Evolutionary conservation across 768 basidiomycete species (phyloP).

Genomic region (Megacollybia marginata): DNA sequence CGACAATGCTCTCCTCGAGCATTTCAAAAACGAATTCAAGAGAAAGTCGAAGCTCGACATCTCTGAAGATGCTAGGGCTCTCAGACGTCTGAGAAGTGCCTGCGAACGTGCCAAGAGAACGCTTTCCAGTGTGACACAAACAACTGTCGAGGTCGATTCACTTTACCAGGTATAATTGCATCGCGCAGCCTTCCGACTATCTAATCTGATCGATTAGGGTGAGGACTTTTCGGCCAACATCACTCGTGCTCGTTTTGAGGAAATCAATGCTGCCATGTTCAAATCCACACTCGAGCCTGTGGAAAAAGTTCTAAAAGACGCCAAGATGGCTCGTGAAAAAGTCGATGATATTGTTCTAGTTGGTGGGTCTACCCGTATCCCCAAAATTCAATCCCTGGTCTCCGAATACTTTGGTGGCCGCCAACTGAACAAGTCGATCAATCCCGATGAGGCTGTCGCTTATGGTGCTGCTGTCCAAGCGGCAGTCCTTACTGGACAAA

Average conservation of each 20-base stretch:
- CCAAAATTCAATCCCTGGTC: conserved; percentile 96
- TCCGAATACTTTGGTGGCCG: conserved; percentile 98
- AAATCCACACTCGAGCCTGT: conserved; percentile 98
- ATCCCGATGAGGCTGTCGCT: conserved; percentile 99
- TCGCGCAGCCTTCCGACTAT: not conserved
- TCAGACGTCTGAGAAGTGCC: conserved; percentile 91
- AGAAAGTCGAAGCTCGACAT: conserved; percentile 95
- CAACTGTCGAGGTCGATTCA: conserved; percentile 98
- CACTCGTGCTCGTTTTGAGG: conserved; percentile 99
- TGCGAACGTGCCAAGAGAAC: conserved; percentile 99
- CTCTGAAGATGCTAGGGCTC: conserved; percentile 93
- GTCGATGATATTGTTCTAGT: conserved; percentile 99
- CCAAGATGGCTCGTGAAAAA: conserved; percentile 95
- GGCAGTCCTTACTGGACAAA: conserved; percentile 96
- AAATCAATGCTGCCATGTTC: conserved; percentile 93
- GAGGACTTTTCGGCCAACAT: conserved; percentile 98
- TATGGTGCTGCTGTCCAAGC: conserved; percentile 99
- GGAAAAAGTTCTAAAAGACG: conserved; percentile 98
- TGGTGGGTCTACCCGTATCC: conserved; percentile 99
- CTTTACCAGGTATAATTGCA: conserved; percentile 70
- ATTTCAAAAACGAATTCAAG: conserved; percentile 99
- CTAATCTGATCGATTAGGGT: conserved; percentile 43
- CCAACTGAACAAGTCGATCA: conserved; percentile 99
- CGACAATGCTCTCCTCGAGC: conserved; percentile 94
- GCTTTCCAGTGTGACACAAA: conserved; percentile 95